These are phyloP conservation scores for Candida qinlingensis DNA, from an alignment of 805 yeast species.

Conservation along the genomic window DNA sequence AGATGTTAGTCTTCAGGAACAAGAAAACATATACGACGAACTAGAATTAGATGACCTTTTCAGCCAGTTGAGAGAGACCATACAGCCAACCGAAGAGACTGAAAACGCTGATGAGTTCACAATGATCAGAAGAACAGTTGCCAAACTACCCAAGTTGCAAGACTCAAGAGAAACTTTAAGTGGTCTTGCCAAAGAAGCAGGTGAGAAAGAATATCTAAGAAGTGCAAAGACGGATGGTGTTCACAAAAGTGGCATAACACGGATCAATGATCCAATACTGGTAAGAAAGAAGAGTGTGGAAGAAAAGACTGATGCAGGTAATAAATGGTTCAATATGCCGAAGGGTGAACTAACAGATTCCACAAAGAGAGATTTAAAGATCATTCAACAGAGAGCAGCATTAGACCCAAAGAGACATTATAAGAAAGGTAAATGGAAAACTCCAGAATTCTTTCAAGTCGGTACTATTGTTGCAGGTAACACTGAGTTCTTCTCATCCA, in stretches of 20 bases:
- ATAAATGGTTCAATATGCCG: constrained; percentile 77
- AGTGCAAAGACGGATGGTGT: constrained; percentile 9
- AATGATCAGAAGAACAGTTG: constrained; percentile 31
- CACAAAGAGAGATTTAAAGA: constrained; percentile 67
- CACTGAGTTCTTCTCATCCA: constrained; percentile 65
- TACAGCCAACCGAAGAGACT: neutral
- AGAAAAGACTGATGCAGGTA: constrained; percentile 36
- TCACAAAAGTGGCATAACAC: constrained; percentile 20
- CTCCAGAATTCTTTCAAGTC: constrained; percentile 76
- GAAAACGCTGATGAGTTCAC: constrained; percentile 25
- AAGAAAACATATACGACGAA: constrained; percentile 10
- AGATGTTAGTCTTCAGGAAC: neutral
- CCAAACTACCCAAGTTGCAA: constrained; percentile 36
- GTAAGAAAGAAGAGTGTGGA: constrained; percentile 16
- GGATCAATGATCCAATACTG: constrained; percentile 44
- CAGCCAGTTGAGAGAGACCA: constrained; percentile 21
- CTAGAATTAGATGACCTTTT: constrained; percentile 31
- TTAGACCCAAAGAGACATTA: constrained; percentile 95
- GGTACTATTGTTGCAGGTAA: constrained; percentile 86
- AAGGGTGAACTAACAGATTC: constrained; percentile 68
- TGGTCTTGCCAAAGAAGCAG: constrained; percentile 10
- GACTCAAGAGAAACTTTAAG: constrained; percentile 8
- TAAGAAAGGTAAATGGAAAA: constrained; percentile 74
- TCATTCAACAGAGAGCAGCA: constrained; percentile 82
- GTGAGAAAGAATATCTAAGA: constrained; percentile 22